A percentile compares a stretch with the other conserved stretches of the same genome.
phyloP scores from a whole-genome alignment of 352 stramenopile genomes.

The Peronospora belbahrii region DNA sequence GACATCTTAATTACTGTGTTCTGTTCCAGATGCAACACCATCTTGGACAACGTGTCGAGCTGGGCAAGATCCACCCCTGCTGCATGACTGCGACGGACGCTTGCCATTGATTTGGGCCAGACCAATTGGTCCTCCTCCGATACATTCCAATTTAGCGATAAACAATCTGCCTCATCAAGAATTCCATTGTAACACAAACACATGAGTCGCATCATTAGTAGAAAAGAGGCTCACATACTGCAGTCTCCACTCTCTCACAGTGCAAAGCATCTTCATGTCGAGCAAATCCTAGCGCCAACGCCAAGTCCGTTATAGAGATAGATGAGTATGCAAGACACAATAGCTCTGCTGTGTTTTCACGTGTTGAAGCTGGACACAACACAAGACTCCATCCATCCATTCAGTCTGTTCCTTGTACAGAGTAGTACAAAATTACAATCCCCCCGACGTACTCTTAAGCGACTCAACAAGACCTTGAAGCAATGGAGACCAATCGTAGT shows the following conservation, averaged over 20 bases:
- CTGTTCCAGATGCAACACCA: slow-evolving; percentile 67
- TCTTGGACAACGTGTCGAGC: slow-evolving; percentile 56
- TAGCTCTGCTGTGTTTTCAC: slow-evolving; percentile 39
- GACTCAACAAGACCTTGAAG: slow-evolving; percentile 34
- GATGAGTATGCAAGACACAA: slow-evolving; percentile 58
- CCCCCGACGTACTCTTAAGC: slow-evolving; percentile 30
- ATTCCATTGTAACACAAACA: no score
- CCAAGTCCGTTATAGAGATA: slow-evolving; percentile 39
- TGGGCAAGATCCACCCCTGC: slow-evolving; percentile 36
- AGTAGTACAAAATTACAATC: background rate
- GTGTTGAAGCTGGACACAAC: slow-evolving; percentile 35
- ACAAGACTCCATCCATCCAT: background rate
- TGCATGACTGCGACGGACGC: slow-evolving; percentile 12
- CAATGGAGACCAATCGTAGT: slow-evolving; percentile 35
- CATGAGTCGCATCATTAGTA: no score
- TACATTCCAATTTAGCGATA: slow-evolving; percentile 42
- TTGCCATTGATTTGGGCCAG: slow-evolving; percentile 34
- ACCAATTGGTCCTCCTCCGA: slow-evolving; percentile 29
- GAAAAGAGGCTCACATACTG: background rate
- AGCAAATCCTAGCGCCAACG: slow-evolving; percentile 41
- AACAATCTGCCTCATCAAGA: slow-evolving; percentile 51
- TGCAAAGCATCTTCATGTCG: slow-evolving; percentile 33
- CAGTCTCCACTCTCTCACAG: slow-evolving; percentile 33
- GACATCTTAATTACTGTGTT: slow-evolving; percentile 54
- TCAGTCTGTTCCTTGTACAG: no score